These are phyloP conservation scores for Aspergillus ochraceoroseus DNA, from an alignment of 2,329 filamentous ascomycete genomes.

Conservation along the genomic window DNA sequence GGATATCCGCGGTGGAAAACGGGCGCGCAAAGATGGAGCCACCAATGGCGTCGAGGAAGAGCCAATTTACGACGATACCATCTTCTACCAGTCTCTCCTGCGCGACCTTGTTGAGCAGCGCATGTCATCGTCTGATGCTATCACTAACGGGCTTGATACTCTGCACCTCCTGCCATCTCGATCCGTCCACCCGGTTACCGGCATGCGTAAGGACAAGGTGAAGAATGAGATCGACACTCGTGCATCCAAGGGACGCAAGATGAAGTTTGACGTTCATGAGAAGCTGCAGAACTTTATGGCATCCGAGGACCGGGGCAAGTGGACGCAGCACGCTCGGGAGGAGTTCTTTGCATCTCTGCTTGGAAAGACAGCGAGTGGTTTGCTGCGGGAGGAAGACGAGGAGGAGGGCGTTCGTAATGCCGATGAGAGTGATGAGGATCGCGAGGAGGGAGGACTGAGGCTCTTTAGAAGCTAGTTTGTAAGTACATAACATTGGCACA, in stretches of 20 bases:
- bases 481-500: conserved; percentile 3
- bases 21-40: conserved; percentile 23
- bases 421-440: conserved; percentile 26
- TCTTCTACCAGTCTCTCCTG: conserved; percentile 89
- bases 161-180: conserved; percentile 36
- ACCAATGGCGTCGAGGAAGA: conserved; percentile 27
- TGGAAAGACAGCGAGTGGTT: conserved; percentile 58
- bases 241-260: conserved; percentile 89
- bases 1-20: conserved; percentile 30
- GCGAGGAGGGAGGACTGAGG: conserved; percentile 33
- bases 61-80: conserved; percentile 83
- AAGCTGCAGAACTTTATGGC: conserved; percentile 99
- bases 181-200: conserved; percentile 39
- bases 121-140: conserved; percentile 55
- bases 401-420: conserved; percentile 46
- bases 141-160: conserved; percentile 45
- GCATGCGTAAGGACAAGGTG: conserved; percentile 57
- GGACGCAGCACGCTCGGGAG: conserved; percentile 76
- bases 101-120: conserved; percentile 91
- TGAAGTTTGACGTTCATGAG: conserved; percentile 92
- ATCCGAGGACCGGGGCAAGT: conserved; percentile 71
- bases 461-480: conserved; percentile 27
- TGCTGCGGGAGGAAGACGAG: conserved; percentile 56
- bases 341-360: conserved; percentile 69
- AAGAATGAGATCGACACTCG: conserved; percentile 85